Base-by-base conservation (phyloP, 441 rosid species). In the Arabidopsis lyrata region DNA sequence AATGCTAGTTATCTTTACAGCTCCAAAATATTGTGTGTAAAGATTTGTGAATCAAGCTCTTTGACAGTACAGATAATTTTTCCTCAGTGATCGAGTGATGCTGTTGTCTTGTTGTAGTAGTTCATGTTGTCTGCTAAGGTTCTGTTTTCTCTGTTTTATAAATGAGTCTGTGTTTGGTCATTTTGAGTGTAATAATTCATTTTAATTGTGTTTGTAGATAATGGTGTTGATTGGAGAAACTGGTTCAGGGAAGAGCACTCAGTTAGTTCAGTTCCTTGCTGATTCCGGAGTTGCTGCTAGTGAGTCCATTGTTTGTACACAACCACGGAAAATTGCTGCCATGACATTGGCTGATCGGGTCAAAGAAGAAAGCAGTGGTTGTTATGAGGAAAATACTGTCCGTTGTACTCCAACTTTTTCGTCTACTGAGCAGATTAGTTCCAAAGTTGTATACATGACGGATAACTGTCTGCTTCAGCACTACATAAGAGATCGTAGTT, bases 181-280 rank as follows among this genome's bases (percentile, higher is more conserved):
- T 48, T 50, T 48, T 49, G 53, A 63, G 20, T 24, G 14, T 59
- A 41, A 2, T 72, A 16, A 61, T 61, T 45, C 12, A 35, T 38
- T 59, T 38, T 48, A 64, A 10, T 52, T 65, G 74, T 81, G 58
- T 67, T 63, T 8, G 22, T 89, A 95, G 97, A 60, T 88, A 63
- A 81, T 69, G 70, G 90, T 95, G 14, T 82, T 95, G 87, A 81
- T 85, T 70, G 98, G 99, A 66, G 96, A 95, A 86, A 95, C 97
- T 42, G 99, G 99, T 73, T 95, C 97, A 9, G 99, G 99, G 35
- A 95, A 95, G 83, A 95, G 97, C 74, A 95, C 99, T 8, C 97
- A 95, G 83, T 60, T 95, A 82, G 90, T 86, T 70, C 99, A 95
- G 80, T 95, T 80, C 81, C 95, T 95, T 66, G 90, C 90, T 81